phyloP scores from a whole-genome alignment of 345 rosid species.

The Acer yangbiense region DNA sequence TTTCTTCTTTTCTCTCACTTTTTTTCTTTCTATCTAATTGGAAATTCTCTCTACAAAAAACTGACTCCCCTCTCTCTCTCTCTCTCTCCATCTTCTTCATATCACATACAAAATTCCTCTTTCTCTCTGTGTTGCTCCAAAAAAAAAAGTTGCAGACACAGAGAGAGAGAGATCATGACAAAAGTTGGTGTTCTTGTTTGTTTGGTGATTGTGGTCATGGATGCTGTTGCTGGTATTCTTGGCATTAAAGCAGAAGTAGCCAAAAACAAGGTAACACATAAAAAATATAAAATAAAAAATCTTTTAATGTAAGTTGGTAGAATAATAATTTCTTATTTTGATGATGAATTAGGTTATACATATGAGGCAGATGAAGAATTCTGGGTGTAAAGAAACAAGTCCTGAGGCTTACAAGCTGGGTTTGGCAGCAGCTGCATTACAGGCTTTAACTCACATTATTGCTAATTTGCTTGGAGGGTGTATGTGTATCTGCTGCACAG shows the following conservation, averaged over 20 bases:
- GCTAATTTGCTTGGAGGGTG: constrained; percentile 34
- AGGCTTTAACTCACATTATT: constrained; percentile 23
- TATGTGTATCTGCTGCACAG: constrained; percentile 23
- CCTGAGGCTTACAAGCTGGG: constrained; percentile 27
- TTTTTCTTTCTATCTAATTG: too few species aligned
- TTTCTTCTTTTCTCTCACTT: too few species aligned
- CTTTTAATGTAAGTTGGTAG: too few species aligned
- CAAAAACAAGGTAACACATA: constrained; percentile 23
- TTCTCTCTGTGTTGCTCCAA: background rate
- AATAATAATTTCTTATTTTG: background rate
- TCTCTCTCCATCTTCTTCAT: background rate
- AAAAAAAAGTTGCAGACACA: background rate
- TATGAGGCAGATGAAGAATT: background rate
- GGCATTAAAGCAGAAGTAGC: constrained; percentile 27
- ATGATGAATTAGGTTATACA: background rate
- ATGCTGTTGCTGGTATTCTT: constrained; percentile 30
- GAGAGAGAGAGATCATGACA: background rate
- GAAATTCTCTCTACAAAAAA: too few species aligned
- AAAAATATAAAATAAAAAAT: too few species aligned
- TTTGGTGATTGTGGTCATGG: constrained; percentile 25
- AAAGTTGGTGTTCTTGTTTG: constrained; percentile 21
- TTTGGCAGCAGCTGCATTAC: constrained; percentile 27
- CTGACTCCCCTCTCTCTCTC: background rate
- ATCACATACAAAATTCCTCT: background rate
- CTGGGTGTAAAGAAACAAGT: constrained; percentile 18